A percentile compares a stretch with the other conserved stretches of the same genome.
Evolutionary conservation across 2,329 filamentous ascomycete genomes (phyloP).

Genomic region (Penicillium sclerotigenum): DNA sequence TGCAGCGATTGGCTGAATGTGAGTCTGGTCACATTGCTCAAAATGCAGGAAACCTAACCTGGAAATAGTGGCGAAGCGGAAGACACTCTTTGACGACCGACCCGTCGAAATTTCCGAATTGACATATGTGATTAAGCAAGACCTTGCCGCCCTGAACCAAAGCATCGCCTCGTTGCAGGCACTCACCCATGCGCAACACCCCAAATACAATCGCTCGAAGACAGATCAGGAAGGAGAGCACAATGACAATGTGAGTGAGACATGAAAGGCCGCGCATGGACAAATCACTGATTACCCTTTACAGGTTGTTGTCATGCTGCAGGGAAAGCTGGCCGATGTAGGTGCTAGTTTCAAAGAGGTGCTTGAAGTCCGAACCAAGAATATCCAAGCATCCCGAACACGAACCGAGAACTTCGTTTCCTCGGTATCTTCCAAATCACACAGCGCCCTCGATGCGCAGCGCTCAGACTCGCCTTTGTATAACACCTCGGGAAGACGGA

Average conservation of each 20-base stretch:
- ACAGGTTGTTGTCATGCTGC: conserved; percentile 74
- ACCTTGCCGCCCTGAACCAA: conserved; percentile 78
- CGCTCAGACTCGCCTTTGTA: conserved; percentile 85
- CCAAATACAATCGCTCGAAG: conserved; percentile 50
- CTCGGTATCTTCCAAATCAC: conserved; percentile 74
- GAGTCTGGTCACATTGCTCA: conserved; percentile 32
- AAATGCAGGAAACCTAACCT: conserved; percentile 2
- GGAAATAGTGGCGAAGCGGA: conserved; percentile 76
- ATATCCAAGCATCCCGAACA: conserved; percentile 89
- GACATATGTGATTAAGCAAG: conserved; percentile 97
- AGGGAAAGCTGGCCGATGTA: conserved; percentile 88
- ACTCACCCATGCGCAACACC: conserved; percentile 73
- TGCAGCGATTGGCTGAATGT: conserved; percentile 88
- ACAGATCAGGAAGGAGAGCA: conserved; percentile 84
- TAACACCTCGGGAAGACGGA: conserved; percentile 68
- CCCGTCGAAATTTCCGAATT: conserved; percentile 96
- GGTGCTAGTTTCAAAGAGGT: conserved; percentile 97
- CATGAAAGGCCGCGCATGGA: conserved; percentile 9
- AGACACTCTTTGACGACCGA: conserved; percentile 94
- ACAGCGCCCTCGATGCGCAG: conserved; percentile 59
- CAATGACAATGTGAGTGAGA: conserved; percentile 75
- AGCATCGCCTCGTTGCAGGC: conserved; percentile 81
- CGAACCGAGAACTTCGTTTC: conserved; percentile 96
- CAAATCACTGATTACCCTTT: conserved; percentile 14
- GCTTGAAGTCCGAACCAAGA: conserved; percentile 91